Evolutionary conservation across 2,329 filamentous ascomycete species (phyloP), one percentile per base, ranked within the genome.

Genomic region (Ophiostoma ips): DNA sequence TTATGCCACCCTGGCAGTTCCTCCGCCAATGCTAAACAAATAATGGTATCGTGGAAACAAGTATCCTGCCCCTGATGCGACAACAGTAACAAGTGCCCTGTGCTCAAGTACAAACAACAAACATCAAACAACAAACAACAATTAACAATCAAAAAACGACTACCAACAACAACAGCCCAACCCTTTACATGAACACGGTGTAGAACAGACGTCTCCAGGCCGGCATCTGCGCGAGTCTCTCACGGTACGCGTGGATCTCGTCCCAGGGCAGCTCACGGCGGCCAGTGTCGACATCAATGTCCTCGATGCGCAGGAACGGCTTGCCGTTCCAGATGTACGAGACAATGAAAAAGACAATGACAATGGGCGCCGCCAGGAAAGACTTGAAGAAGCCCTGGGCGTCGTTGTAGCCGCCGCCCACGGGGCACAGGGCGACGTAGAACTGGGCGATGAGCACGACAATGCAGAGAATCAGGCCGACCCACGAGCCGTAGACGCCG

Each of bases 241-340:
- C 51, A 5, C 53, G 50, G 46, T 57, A 52, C 3, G 48, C 50
- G 38, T 53, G 41, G 49, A 58, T 57, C 36, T 53, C 52, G 16
- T 79, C 76, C 75, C 75, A 81, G 58, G 83, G 72, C 45, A 82
- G 69, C 60, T 76, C 73, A 41, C 80, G 71, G 43, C 79, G 73
- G 44, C 77, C 79, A 35, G 70, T 73, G 59, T 85, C 81, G 49
- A 86, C 71, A 55, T 86, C 81, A 53, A 86, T 83, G 52, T 84
- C 69, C 28, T 65, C 61, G 1, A 75, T 65, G 48, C 65, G 71
- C 46, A 80, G 65, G 74, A 75, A 83, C 8, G 71, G 71, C 28
- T 71, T 63, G 38, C 75, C 67, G 68, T 84, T 84, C 80, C 80
- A 85, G 50, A 75, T 33, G 57, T 76, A 84, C 2, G 81, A 77